Evolutionary conservation across 2,329 filamentous ascomycete species (phyloP), one percentile per base, ranked within the genome.

Genomic region (Trichoderma cornu-damae): DNA sequence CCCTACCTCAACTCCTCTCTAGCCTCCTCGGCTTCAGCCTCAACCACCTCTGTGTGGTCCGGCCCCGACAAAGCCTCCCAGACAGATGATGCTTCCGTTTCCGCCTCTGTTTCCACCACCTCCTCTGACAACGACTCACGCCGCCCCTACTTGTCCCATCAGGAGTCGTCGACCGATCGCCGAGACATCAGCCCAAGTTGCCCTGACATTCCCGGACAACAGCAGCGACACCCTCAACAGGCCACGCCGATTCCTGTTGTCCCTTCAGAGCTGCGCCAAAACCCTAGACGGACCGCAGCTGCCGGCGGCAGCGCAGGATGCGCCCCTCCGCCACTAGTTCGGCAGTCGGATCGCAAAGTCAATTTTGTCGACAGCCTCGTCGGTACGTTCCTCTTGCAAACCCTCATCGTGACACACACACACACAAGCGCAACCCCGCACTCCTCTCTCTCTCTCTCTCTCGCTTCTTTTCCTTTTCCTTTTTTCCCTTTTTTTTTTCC

Each of bases 361-460:
- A 92, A 88, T 74, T 96, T 97, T 70, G 93, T 97, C 75, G 92
- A 96, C 74, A 94, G 87, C 73, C 89, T 96, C 73, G 92, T 96
- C 78, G 93, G 93, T 96, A 90, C 90, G 93, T 80, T 71, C 66
- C 69, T 61, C 66, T 69, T 61, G 63, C 64, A 62, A 63, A 63
- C 58, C 60, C 51, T 12, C 42, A 51, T n/a, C 22, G 26, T 18
- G 37, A 35, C n/a, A 40, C 6, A 14, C n/a, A n/a, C n/a, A n/a
- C n/a, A n/a, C n/a, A n/a, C n/a, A n/a, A n/a, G n/a, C n/a, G n/a
- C n/a, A n/a, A n/a, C n/a, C n/a, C n/a, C n/a, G n/a, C n/a, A n/a
- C n/a, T n/a, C n/a, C n/a, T n/a, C n/a, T n/a, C n/a, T n/a, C n/a
- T n/a, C n/a, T n/a, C n/a, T n/a, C n/a, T n/a, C n/a, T n/a, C n/a